Conservation (phyloP, 2,329 filamentous ascomycete genomes). For the Fusarium fracticaudum region DNA sequence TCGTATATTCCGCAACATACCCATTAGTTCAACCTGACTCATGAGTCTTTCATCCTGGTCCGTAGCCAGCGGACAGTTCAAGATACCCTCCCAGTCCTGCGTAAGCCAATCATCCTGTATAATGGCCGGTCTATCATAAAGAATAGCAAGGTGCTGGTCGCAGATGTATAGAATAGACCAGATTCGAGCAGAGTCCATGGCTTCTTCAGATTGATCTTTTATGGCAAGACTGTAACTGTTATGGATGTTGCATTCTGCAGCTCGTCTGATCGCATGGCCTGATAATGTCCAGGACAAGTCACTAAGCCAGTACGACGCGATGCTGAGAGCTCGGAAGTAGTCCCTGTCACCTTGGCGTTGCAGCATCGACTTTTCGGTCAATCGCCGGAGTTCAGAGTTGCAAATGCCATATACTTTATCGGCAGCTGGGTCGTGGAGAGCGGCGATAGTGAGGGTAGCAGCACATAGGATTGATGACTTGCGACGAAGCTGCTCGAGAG, state of each 20-base stretch:
- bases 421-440: conserved; percentile 64
- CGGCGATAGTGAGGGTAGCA: conserved; percentile 65
- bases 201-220: conserved; percentile 52
- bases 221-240: conserved; percentile 54
- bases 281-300: conserved; percentile 71
- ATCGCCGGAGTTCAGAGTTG: conserved; percentile 62
- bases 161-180: conserved; percentile 72
- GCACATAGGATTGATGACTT: conserved; percentile 65
- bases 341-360: conserved; percentile 53
- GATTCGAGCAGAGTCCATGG: conserved; percentile 63
- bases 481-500: conserved; percentile 61
- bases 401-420: conserved; percentile 58
- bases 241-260: conserved; percentile 58
- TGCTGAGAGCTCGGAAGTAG: conserved; percentile 66
- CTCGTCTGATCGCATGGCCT: conserved; percentile 61
- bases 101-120: conserved; percentile 67
- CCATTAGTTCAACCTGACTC: conserved; percentile 66
- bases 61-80: conserved; percentile 59
- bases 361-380: conserved; percentile 59
- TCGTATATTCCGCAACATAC: conserved; percentile 65
- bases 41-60: conserved; percentile 65
- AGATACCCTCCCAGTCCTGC: conserved; percentile 65
- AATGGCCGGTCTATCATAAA: conserved; percentile 67
- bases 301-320: conserved; percentile 68
- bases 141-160: conserved; percentile 69